These are phyloP conservation scores for Betula pendula DNA, from an alignment of 306 rosid species.

Conservation along the genomic window DNA sequence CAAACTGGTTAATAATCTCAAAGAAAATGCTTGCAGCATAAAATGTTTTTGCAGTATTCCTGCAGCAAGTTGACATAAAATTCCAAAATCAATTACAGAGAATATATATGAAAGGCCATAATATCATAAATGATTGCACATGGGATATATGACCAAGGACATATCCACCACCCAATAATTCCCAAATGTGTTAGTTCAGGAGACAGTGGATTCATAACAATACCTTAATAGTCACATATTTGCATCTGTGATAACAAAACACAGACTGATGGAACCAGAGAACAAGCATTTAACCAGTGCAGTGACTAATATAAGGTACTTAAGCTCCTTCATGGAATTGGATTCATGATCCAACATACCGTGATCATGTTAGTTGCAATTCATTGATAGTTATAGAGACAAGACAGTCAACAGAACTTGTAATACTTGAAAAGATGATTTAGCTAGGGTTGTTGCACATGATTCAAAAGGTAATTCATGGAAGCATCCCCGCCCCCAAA, in stretches of 20 bases:
- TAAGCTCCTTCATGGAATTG: neutral
- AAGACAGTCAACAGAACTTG: neutral
- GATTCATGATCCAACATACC: neutral
- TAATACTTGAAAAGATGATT: neutral
- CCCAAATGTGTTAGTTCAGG: neutral
- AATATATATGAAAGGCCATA: neutral
- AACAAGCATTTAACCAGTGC: neutral
- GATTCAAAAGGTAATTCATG: neutral
- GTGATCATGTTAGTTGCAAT: neutral
- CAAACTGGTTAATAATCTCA: slow-evolving; percentile 92
- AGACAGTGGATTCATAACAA: neutral
- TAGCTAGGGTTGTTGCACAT: neutral
- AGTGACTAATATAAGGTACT: neutral
- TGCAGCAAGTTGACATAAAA: slow-evolving; percentile 37
- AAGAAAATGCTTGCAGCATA: slow-evolving; percentile 99
- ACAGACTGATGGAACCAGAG: neutral
- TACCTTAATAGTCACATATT: too few species aligned
- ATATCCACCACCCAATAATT: neutral
- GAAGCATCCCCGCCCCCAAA: neutral
- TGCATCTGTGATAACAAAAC: neutral
- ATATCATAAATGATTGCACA: neutral
- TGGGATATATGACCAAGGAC: neutral
- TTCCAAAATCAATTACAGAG: slow-evolving; percentile 4
- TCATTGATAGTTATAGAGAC: neutral
- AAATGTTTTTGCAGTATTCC: slow-evolving; percentile 98